Evolutionary conservation across 257 asterid genomes (phyloP).

Genomic region (Henckelia pumila): DNA sequence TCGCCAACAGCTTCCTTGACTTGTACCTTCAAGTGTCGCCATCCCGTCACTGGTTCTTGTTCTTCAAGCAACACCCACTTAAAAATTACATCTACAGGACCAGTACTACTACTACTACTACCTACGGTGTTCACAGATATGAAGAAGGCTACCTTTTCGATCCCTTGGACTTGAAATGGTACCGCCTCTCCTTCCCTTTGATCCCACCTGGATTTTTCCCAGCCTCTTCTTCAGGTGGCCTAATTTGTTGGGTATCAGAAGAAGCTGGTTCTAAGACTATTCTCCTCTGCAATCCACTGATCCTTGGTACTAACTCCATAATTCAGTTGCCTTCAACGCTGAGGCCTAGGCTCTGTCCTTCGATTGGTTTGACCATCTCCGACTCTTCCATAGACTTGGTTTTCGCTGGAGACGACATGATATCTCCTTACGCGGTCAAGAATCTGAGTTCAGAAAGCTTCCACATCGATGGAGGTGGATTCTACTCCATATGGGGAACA

Average conservation of each 20-base stretch:
- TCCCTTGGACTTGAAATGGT: slow-evolving; percentile 60
- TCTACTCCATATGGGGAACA: slow-evolving; percentile 95
- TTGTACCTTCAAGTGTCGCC: slow-evolving; percentile 62
- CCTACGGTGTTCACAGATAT: slow-evolving; percentile 14
- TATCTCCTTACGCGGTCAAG: slow-evolving; percentile 92
- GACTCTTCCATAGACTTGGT: slow-evolving; percentile 63
- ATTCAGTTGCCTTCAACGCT: slow-evolving; percentile 71
- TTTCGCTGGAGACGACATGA: slow-evolving; percentile 85
- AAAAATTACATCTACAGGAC: slow-evolving; percentile 45
- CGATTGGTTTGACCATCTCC: slow-evolving; percentile 60
- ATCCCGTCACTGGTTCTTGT: slow-evolving; percentile 65
- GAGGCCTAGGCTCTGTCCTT: slow-evolving; percentile 79
- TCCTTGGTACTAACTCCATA: slow-evolving; percentile 33
- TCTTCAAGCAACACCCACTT: slow-evolving; percentile 57
- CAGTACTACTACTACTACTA: neutral
- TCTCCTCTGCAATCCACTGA: slow-evolving; percentile 66
- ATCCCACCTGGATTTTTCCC: slow-evolving; percentile 80
- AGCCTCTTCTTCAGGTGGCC: slow-evolving; percentile 69
- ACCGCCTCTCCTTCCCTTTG: slow-evolving; percentile 49
- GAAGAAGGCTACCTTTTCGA: slow-evolving; percentile 78
- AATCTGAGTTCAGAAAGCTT: slow-evolving; percentile 78
- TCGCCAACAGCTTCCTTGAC: slow-evolving; percentile 61
- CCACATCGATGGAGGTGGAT: slow-evolving; percentile 79
- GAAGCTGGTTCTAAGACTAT: slow-evolving; percentile 74
- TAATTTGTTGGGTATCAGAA: slow-evolving; percentile 74